Evolutionary conservation across 2,329 filamentous ascomycete species (phyloP).

Genomic region (Pyrenophora tritici-repentis): DNA sequence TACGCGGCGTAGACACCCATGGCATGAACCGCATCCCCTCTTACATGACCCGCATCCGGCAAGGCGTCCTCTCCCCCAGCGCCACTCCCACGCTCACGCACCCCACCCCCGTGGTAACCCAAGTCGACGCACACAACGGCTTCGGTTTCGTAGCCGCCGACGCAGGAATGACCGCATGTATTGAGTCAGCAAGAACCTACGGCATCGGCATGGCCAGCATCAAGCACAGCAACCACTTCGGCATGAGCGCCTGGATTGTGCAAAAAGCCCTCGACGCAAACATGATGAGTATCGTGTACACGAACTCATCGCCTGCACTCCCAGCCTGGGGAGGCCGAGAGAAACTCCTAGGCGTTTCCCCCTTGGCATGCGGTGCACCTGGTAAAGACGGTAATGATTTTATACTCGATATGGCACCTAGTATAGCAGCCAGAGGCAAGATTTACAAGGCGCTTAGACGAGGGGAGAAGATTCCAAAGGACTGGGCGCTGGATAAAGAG

Average conservation of each 20-base stretch:
- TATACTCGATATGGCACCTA: constrained; percentile 74
- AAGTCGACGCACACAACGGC: constrained; percentile 69
- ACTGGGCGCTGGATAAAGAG: constrained; percentile 76
- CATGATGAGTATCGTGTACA: constrained; percentile 65
- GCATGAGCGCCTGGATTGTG: constrained; percentile 81
- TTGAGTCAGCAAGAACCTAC: constrained; percentile 66
- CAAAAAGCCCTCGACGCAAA: constrained; percentile 73
- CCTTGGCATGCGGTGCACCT: constrained; percentile 76
- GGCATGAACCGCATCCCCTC: constrained; percentile 78
- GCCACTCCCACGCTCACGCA: constrained; percentile 64
- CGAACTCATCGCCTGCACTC: constrained; percentile 69
- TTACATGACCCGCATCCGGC: constrained; percentile 73
- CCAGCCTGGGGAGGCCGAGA: constrained; percentile 71
- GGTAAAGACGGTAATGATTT: constrained; percentile 62
- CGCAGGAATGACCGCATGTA: constrained; percentile 67
- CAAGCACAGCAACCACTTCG: constrained; percentile 80
- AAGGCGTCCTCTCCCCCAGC: constrained; percentile 67
- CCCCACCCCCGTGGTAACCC: constrained; percentile 72
- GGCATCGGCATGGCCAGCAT: constrained; percentile 79
- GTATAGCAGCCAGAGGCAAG: constrained; percentile 70
- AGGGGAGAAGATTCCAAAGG: constrained; percentile 68
- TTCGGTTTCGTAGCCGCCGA: constrained; percentile 77
- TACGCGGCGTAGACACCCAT: constrained; percentile 81
- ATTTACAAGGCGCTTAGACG: constrained; percentile 71
- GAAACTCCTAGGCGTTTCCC: constrained; percentile 74